These are phyloP conservation scores for Clavispora santaluciae DNA, from an alignment of 805 yeast species.

Conservation along the genomic window DNA sequence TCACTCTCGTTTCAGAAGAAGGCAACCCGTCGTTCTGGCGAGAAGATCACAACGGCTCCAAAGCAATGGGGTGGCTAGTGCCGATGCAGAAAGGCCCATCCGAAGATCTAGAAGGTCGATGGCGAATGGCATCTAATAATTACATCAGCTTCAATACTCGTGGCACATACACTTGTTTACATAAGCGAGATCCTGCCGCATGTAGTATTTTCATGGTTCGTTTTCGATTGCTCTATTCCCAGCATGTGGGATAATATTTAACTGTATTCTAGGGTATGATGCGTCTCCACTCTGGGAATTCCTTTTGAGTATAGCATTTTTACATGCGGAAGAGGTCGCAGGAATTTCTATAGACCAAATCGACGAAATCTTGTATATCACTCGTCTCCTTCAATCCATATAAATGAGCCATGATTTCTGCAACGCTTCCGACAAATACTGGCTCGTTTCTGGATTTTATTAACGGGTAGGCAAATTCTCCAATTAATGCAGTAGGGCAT, in stretches of 20 bases:
- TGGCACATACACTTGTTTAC: too few species aligned
- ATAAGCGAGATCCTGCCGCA: too few species aligned
- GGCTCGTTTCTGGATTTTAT: conserved; percentile 92
- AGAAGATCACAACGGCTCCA: background rate
- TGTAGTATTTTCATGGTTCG: too few species aligned
- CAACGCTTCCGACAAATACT: conserved; percentile 76
- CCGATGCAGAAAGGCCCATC: background rate
- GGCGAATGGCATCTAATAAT: background rate
- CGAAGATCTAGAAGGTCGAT: conserved; percentile 3
- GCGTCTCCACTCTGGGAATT: too few species aligned
- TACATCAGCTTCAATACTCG: too few species aligned
- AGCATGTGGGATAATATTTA: too few species aligned
- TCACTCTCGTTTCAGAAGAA: background rate
- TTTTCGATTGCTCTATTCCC: too few species aligned
- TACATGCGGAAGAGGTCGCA: conserved; percentile 24
- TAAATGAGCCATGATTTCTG: conserved; percentile 41
- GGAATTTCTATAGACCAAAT: conserved; percentile 31
- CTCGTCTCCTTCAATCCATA: conserved; percentile 24
- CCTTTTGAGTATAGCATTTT: background rate
- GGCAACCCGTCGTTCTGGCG: background rate
- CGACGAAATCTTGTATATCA: conserved; percentile 31
- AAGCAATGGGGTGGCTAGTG: background rate
- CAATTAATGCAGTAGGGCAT: conserved; percentile 11
- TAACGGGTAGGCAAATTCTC: conserved; percentile 40
- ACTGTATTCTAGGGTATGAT: too few species aligned